Base-by-base conservation (phyloP, 1,139 yeast genomes). In the Martiniozyma asiatica region DNA sequence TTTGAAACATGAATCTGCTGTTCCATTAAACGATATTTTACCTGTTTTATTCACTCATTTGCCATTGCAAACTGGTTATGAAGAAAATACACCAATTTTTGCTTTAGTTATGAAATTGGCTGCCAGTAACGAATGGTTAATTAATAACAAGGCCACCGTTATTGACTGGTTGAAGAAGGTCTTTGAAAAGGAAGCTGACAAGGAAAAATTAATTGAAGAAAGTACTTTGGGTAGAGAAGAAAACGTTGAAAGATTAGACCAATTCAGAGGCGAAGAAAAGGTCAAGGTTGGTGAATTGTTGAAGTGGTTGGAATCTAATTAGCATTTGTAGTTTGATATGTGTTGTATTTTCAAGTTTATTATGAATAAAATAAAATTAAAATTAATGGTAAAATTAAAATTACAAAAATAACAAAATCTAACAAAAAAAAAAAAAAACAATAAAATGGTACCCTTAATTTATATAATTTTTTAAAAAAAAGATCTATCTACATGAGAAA, bases 81-180 rank as follows among this genome's bases (percentile, higher is more conserved):
- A 87, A 60, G 99, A 89, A 58, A 85, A 89, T 58, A 72, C 75
- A 21, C 96, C 98, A 37, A 77, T 89, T 41, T 81, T 85, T 56
- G 75, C 78, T 50, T 65, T 87, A 45, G 68, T 89, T 39, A 61
- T 79, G 49, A 68, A 70, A 47, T 66, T 87, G 43, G 69, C 73
- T 44, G 69, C 77, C 50, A 63, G 66, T 29, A n/a, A n/a, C n/a
- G n/a, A n/a, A n/a, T 53, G 67, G 27, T 71, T 84, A 29, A 55
- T 68, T 28, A 55, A 56, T 24, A 69, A 70, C 45, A 73, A 87
- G 29, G 76, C 73, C 42, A 65, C 68, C 47, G 61, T 85, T 32
- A 69, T 81, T 31, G 75, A 68, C 33, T 61, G 81, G 26, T 75
- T 85, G 45, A 74, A 77, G 31, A 63, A 65, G 41, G 81, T 81